These are phyloP conservation scores for Oryza nivara DNA, from an alignment of 176 grass and related monocot species.

Conservation along the genomic window DNA sequence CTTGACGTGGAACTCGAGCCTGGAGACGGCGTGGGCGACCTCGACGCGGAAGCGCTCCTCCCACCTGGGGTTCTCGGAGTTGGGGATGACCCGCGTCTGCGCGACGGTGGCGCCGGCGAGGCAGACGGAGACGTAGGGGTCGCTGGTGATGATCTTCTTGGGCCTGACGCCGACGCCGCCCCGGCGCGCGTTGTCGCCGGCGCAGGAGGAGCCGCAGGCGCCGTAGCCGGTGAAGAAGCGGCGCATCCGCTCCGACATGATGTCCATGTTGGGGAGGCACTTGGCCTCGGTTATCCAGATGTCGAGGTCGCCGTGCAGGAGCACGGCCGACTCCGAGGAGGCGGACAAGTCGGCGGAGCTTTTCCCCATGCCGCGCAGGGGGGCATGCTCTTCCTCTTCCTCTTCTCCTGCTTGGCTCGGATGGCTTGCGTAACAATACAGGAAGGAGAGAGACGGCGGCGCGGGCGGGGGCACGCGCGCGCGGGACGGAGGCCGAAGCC, in stretches of 20 bases:
- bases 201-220: slow-evolving; percentile 3
- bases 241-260: slow-evolving; percentile 70
- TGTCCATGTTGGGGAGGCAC: slow-evolving; percentile 76
- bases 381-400: background rate
- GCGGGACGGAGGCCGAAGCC: background rate
- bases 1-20: slow-evolving; percentile 71
- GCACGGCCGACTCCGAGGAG: background rate
- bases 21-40: slow-evolving; percentile 57
- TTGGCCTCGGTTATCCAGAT: slow-evolving; percentile 72
- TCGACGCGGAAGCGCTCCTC: slow-evolving; percentile 75
- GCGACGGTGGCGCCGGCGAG: slow-evolving; percentile 63
- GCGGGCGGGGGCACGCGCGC: no score
- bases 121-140: slow-evolving; percentile 79
- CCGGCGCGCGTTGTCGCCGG: slow-evolving; percentile 18
- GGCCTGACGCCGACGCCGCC: background rate
- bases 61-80: slow-evolving; percentile 69
- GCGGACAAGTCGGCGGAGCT: background rate
- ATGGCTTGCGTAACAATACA: no score
- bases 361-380: slow-evolving; percentile 10
- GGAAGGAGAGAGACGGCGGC: background rate
- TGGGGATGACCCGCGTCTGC: slow-evolving; percentile 73
- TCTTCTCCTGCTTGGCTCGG: no score
- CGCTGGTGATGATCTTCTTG: slow-evolving; percentile 77
- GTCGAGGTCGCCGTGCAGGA: slow-evolving; percentile 71
- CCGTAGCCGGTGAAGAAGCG: slow-evolving; percentile 52